A percentile compares a stretch with the other conserved stretches of the same genome.
These are phyloP conservation scores for Talaromyces sp. DNA, from an alignment of 2,329 filamentous ascomycete species.

Conservation along the genomic window DNA sequence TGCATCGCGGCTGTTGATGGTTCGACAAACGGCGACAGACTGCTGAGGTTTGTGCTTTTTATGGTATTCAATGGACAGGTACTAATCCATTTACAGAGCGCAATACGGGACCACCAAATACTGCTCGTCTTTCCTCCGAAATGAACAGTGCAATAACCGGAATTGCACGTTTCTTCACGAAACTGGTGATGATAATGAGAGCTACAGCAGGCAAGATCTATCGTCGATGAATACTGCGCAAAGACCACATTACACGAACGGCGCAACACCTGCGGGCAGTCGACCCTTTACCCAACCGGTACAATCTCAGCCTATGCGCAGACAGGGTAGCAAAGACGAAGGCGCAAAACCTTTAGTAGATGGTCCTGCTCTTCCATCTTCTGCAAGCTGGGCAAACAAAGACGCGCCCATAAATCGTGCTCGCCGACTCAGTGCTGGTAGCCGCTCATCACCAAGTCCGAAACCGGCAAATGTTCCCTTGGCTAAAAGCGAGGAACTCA, in stretches of 20 bases:
- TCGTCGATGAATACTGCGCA: conserved; percentile 91
- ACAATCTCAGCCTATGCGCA: conserved; percentile 58
- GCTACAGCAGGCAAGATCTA: conserved; percentile 88
- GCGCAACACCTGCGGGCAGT: conserved; percentile 37
- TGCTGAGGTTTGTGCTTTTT: conserved; percentile 61
- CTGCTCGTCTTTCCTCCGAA: conserved; percentile 92
- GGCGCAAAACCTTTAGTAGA: conserved; percentile 60
- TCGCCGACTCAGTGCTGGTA: conserved; percentile 70
- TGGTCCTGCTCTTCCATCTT: conserved; percentile 84
- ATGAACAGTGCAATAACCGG: conserved; percentile 89
- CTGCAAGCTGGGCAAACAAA: conserved; percentile 84
- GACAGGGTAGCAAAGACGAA: conserved; percentile 71
- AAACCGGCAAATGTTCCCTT: conserved; percentile 53
- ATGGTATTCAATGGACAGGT: background rate
- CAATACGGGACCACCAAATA: conserved; percentile 94
- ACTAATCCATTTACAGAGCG: conserved; percentile 44
- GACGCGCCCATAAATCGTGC: conserved; percentile 63
- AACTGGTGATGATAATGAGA: conserved; percentile 95
- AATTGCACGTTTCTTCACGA: conserved; percentile 99
- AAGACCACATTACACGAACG: conserved; percentile 60
- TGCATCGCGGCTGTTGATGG: conserved; percentile 93
- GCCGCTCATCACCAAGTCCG: conserved; percentile 76
- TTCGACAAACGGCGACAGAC: conserved; percentile 81
- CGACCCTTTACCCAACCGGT: conserved; percentile 52
- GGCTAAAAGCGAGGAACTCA: conserved; percentile 34